These are phyloP conservation scores for Breynia disticha DNA, from an alignment of 441 rosid genomes.

Conservation along the genomic window DNA sequence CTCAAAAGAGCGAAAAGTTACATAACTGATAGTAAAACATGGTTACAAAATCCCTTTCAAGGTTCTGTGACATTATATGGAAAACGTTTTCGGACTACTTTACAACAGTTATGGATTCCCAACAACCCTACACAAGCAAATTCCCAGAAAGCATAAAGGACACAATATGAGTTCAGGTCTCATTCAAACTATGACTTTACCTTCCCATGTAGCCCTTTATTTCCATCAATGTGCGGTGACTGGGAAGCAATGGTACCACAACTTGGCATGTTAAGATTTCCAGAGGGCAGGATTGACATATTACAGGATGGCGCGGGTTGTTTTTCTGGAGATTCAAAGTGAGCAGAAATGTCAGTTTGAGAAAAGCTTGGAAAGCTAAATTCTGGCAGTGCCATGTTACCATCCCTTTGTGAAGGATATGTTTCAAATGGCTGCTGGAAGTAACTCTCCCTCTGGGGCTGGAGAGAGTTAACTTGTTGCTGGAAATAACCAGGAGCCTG, in stretches of 20 bases:
- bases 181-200: constrained; percentile 12
- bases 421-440: constrained; percentile 22
- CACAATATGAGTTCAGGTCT: background rate
- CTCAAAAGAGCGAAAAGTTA: background rate
- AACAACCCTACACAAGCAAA: background rate
- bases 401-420: constrained; percentile 10
- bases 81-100: background rate
- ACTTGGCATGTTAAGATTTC: constrained; percentile 20
- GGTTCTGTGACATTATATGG: background rate
- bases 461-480: constrained; percentile 21
- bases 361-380: constrained; percentile 16
- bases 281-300: constrained; percentile 11
- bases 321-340: constrained; percentile 18
- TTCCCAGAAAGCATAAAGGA: constrained; percentile 4
- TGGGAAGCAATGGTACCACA: constrained; percentile 15
- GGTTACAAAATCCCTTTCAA: background rate
- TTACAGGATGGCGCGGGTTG: constrained; percentile 11
- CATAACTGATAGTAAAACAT: background rate
- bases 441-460: constrained; percentile 17
- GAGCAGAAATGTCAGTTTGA: constrained; percentile 20
- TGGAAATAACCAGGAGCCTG: constrained; percentile 35
- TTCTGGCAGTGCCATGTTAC: constrained; percentile 19
- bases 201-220: constrained; percentile 15
- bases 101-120: background rate
- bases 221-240: constrained; percentile 16